Base-by-base conservation (phyloP, 2,329 filamentous ascomycete genomes). In the Hypoxylon sp. region DNA sequence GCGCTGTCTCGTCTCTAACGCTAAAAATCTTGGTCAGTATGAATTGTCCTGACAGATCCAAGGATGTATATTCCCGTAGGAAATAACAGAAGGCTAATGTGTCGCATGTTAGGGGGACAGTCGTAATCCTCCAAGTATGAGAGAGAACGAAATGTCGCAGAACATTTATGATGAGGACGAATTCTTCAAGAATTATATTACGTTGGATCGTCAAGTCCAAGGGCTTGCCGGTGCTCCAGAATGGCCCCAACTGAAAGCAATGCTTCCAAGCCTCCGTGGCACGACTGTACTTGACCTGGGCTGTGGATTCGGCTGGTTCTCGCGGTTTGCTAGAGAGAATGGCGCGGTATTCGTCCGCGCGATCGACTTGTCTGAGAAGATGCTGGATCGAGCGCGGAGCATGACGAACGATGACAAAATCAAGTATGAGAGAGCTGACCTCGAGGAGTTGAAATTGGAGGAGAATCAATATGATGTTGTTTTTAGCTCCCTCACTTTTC, bases 291-390 rank as follows among this genome's bases (percentile, higher is more conserved):
- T 85, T 7, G 82, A 85, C 71, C 76, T 85, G 3, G 82, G 82
- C 3, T 84, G 83, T 70, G 82, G 82, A 13, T 80, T 82, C 66
- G 82, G 82, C 19, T 84, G 81, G 81, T 83, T 83, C 65, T 74
- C 77, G 32, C 80, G 81, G n/a, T 84, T 79, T 76, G 80, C 81
- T 10, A 70, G 75, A 52, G 78, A 79, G 41, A 72, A 78, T 19
- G 80, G 80, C 5, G 82, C 81, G 9, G 64, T 62, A 7, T 65
- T 67, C 11, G 78, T 83, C 36, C 75, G 73, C 17, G 81, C 75
- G 4, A 71, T 83, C 51, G 83, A 84, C 67, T 65, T 84, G 9
- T 84, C 82, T 2, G 63, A 77, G 30, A 82, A 80, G 21, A 84
- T 84, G 82, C 77, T 84, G 6, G 72, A 71, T 5, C 78, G 75